Evolutionary conservation across 768 basidiomycete species (phyloP), one percentile per base, ranked within the genome.

Genomic region (Tylopilus plumbeoviolaceoides): DNA sequence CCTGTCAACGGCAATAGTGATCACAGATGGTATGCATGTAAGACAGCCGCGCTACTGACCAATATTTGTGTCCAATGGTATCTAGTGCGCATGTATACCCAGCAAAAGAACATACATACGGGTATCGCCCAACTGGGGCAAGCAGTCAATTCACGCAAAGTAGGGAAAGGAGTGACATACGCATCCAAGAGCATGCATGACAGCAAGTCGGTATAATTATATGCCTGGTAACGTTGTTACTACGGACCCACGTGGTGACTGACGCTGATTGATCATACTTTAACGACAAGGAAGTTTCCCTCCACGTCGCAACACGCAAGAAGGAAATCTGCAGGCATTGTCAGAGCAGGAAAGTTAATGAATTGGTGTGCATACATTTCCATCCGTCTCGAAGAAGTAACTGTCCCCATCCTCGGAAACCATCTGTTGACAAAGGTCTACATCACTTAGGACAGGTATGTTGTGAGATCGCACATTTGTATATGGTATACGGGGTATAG

Each of bases 111-210:
- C 65, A 93, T 73, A 68, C 91, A 93, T 12, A 89, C 80, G 23
- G 91, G 91, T 61, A 91, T 94, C 1, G 91, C 91, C 91, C 90
- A 92, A 48, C 87, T 89, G 45, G 9, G 54, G 15, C 15, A 14
- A n/a, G 4, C 12, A 1, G 28, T 62, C 21, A 57, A 38, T 30
- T 27, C 20, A 30, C 38, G 18, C n/a, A 39, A 23, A 18, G 38
- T 12, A 49, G 5, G 18, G 5, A n/a, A 20, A n/a, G 18, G 18
- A 42, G 25, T 31, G 33, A 62, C 83, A 55, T 65, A 89, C 82
- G 91, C 89, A 63, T 93, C 90, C 44, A 94, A 83, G n/a, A 94
- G 79, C 89, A 92, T 92, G 69, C 89, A 91, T 1, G 91, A 93
- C 43, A 94, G 73, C 4, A 94, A 72, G 59, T 89, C 89, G 31